phyloP scores from a whole-genome alignment of 495 filamentous ascomycete genomes.

The Tuber melanosporum region DNA sequence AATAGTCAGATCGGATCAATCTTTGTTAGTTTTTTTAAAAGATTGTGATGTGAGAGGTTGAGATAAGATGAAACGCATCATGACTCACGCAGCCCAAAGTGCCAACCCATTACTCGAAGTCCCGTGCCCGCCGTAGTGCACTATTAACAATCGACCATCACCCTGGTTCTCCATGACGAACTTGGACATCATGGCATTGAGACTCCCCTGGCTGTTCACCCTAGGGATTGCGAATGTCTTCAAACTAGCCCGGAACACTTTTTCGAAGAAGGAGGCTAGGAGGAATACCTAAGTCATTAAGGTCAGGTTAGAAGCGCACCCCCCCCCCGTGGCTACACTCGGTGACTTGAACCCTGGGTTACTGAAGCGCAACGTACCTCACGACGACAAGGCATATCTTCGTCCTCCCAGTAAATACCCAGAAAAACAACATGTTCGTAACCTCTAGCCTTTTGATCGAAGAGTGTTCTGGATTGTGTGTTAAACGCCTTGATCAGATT shows the following conservation, averaged over 20 bases:
- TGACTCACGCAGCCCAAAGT: background rate
- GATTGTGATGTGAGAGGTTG: too few species aligned
- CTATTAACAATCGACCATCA: background rate
- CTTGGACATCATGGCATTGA: conserved; percentile 2
- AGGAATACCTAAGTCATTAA: background rate
- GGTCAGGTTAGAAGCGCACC: background rate
- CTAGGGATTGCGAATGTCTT: background rate
- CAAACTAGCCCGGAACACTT: background rate
- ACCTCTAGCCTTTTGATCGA: background rate
- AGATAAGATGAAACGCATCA: background rate
- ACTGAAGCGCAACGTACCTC: background rate
- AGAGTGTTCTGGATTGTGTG: background rate
- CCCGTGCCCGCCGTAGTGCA: background rate
- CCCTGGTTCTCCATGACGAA: conserved; percentile 1
- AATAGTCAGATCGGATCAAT: background rate
- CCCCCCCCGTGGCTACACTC: background rate
- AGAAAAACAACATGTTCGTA: background rate
- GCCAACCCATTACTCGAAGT: background rate
- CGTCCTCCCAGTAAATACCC: background rate
- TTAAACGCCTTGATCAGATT: background rate
- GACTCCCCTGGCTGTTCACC: background rate
- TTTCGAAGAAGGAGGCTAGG: background rate
- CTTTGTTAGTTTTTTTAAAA: too few species aligned
- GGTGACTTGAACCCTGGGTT: background rate
- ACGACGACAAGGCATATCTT: background rate